Percentiles rank a stretch among this genome's conserved stretches.
Conservation (phyloP, 345 rosid species). For the Brassica cretica region DNA sequence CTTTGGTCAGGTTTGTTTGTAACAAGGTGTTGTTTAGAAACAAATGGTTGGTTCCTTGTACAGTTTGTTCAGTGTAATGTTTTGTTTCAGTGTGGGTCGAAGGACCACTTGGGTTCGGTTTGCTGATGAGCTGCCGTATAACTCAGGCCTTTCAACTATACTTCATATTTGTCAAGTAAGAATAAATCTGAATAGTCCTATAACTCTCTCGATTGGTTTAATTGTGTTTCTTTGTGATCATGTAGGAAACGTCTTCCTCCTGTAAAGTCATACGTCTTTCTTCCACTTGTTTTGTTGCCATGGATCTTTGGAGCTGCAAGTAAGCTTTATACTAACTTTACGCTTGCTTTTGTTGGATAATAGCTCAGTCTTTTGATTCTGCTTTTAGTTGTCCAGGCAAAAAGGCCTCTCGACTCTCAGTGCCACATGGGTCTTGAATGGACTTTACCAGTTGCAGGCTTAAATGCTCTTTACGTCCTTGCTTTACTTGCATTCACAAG, state of each 20-base stretch:
- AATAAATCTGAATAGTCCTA: background rate
- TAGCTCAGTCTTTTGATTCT: slow-evolving; percentile 6
- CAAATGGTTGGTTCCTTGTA: background rate
- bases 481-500: slow-evolving; percentile 60
- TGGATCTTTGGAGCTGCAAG: slow-evolving; percentile 76
- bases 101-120: slow-evolving; percentile 93
- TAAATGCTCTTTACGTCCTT: slow-evolving; percentile 60
- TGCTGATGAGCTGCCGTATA: slow-evolving; percentile 82
- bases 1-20: slow-evolving; percentile 75
- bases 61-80: slow-evolving; percentile 18
- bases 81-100: slow-evolving; percentile 75
- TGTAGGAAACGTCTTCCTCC: slow-evolving; percentile 87
- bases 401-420: slow-evolving; percentile 53
- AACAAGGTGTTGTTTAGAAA: background rate
- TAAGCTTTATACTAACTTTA: slow-evolving; percentile 40
- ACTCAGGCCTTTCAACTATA: slow-evolving; percentile 84
- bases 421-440: slow-evolving; percentile 68
- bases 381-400: slow-evolving; percentile 59
- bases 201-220: slow-evolving; percentile 2
- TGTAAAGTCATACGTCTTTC: slow-evolving; percentile 66
- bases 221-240: background rate
- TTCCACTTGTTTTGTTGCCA: slow-evolving; percentile 67
- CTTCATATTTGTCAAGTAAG: slow-evolving; percentile 81
- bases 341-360: background rate
- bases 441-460: slow-evolving; percentile 55